Evolutionary conservation across 2,329 filamentous ascomycete species (phyloP).

Genomic region (Penicillium brevicompactum): DNA sequence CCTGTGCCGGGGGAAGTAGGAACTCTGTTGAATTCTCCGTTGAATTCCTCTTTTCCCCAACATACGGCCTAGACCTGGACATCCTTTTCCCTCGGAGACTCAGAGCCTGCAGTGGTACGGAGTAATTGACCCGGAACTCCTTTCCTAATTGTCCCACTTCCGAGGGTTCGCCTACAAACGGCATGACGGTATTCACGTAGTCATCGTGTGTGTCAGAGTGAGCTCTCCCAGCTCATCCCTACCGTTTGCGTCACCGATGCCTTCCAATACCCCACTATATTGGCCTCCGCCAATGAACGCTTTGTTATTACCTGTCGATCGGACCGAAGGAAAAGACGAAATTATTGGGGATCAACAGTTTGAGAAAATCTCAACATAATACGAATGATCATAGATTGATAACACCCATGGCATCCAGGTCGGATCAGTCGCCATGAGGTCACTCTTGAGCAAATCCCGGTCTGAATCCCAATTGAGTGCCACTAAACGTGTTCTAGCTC

Average conservation of each 20-base stretch:
- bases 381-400: not conserved
- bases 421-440: not conserved
- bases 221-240: not conserved
- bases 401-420: not conserved
- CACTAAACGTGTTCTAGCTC: too few species aligned
- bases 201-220: not conserved
- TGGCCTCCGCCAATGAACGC: not conserved
- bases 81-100: constrained; percentile 11
- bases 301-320: not conserved
- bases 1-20: not conserved
- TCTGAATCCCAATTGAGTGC: too few species aligned
- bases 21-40: constrained; percentile 1
- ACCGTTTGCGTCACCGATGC: not conserved
- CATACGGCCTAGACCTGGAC: not conserved
- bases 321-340: not conserved
- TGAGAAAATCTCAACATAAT: not conserved
- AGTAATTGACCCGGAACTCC: not conserved
- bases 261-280: not conserved
- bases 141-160: not conserved
- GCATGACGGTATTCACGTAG: not conserved
- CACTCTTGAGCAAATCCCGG: not conserved
- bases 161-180: not conserved
- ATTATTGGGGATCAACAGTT: not conserved
- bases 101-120: too few species aligned
- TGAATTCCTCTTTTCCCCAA: not conserved